phyloP scores from a whole-genome alignment of 2,329 filamentous ascomycete genomes.

The Hypoxylon sp. region DNA sequence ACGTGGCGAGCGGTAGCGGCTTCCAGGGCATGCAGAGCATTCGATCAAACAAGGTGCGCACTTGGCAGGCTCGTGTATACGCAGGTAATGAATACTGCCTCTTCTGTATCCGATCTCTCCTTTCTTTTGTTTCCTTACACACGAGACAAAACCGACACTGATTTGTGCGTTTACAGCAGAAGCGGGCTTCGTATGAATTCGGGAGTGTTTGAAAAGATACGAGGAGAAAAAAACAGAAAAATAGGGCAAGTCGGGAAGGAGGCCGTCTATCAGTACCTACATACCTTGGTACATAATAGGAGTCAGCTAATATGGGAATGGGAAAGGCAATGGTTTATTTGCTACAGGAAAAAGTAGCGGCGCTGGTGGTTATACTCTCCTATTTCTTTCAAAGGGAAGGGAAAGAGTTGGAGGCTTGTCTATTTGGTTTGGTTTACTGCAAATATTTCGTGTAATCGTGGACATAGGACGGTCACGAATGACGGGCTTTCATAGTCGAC shows the following conservation, averaged over 20 bases:
- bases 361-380: constrained; percentile 23
- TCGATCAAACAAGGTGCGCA: constrained; percentile 48
- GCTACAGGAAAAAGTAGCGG: constrained; percentile 17
- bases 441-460: constrained; percentile 1
- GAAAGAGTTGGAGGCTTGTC: not conserved
- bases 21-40: constrained; percentile 44
- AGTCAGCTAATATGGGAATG: constrained; percentile 28
- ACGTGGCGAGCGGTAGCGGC: constrained; percentile 33
- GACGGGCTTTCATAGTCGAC: not conserved
- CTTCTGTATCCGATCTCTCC: not conserved
- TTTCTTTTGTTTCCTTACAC: too few relatives aligned
- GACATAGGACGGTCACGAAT: not conserved
- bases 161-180: constrained; percentile 26
- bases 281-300: too few relatives aligned
- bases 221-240: too few relatives aligned
- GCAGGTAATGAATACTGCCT: constrained; percentile 38
- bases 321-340: constrained; percentile 4
- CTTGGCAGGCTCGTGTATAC: constrained; percentile 53
- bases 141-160: constrained; percentile 22
- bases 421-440: constrained; percentile 1
- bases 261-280: not conserved
- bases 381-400: not conserved
- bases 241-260: constrained; percentile 5
- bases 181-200: constrained; percentile 23
- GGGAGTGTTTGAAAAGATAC: not conserved